Conservation (phyloP, 768 basidiomycete genomes). For the Trametopsis cervina region DNA sequence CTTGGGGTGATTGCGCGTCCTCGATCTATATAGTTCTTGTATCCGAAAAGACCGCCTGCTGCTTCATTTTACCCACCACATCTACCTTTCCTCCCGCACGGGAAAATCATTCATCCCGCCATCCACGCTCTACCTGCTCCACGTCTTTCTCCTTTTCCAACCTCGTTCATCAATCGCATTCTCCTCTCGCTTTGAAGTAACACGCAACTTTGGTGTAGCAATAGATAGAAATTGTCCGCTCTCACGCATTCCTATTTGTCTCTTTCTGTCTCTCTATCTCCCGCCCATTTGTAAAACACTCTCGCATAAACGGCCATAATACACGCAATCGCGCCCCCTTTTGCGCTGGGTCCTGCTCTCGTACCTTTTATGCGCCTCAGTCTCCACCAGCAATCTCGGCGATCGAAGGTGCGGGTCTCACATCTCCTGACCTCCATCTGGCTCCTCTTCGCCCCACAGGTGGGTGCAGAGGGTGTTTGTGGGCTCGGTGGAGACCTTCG, state of each 20-base stretch:
- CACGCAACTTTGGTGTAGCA: conserved; percentile 9
- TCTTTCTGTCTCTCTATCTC: neutral
- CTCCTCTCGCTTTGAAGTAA: neutral
- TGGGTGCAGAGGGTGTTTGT: neutral
- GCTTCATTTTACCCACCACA: neutral
- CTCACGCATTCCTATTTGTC: neutral
- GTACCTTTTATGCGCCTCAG: neutral
- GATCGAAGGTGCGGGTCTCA: too few relatives aligned
- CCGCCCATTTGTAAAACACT: conserved; percentile 5
- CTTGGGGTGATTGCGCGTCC: neutral
- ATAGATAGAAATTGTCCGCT: neutral
- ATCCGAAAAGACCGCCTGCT: neutral
- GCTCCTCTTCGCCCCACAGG: too few relatives aligned
- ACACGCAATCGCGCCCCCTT: conserved; percentile 7
- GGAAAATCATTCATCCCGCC: too few relatives aligned
- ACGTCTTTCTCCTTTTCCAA: neutral
- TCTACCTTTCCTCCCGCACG: too few relatives aligned
- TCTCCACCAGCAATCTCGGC: too few relatives aligned
- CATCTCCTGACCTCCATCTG: too few relatives aligned
- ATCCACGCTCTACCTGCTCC: too few relatives aligned
- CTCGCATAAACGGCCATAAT: conserved; percentile 6
- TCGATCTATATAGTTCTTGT: conserved; percentile 1
- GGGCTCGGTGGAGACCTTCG: neutral
- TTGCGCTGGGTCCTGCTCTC: conserved; percentile 3
- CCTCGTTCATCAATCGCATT: conserved; percentile 3